Evolutionary conservation across 371 early-diverging fungal species (phyloP).

Genomic region (Rhizopus sp.): DNA sequence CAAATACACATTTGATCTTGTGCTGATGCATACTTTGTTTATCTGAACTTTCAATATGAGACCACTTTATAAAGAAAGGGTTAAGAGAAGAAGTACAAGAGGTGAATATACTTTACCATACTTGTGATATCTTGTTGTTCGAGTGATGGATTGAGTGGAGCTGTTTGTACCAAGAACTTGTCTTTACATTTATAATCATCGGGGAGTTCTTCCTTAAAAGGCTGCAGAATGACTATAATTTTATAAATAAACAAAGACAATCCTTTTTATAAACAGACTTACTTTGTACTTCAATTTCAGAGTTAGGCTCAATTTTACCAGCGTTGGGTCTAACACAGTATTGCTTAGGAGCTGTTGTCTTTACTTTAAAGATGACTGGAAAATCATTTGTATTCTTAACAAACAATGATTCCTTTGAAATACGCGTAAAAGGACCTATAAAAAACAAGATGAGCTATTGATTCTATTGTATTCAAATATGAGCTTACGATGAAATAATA

Average conservation of each 20-base stretch:
- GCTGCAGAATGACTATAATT: slow-evolving; percentile 79
- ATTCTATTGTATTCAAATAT: not conserved
- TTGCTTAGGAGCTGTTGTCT: slow-evolving; percentile 97
- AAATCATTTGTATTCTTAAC: slow-evolving; percentile 72
- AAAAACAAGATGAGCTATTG: not conserved
- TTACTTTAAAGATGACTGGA: slow-evolving; percentile 92
- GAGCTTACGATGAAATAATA: slow-evolving; percentile 61
- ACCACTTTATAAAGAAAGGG: slow-evolving; percentile 50
- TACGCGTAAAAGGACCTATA: slow-evolving; percentile 75
- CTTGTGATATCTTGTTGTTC: slow-evolving; percentile 39
- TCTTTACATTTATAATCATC: slow-evolving; percentile 87
- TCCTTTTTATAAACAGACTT: slow-evolving; percentile 14
- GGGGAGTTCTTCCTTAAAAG: slow-evolving; percentile 83
- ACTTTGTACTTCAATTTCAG: slow-evolving; percentile 79
- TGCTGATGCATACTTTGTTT: slow-evolving; percentile 60
- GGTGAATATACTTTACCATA: slow-evolving; percentile 38
- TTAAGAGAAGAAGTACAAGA: slow-evolving; percentile 7
- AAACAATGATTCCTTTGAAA: slow-evolving; percentile 62
- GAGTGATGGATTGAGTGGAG: slow-evolving; percentile 63
- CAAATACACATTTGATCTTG: slow-evolving; percentile 64
- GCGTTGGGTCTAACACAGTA: slow-evolving; percentile 97
- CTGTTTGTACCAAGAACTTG: slow-evolving; percentile 92
- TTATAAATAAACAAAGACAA: not conserved
- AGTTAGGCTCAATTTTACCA: slow-evolving; percentile 79
- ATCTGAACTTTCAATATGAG: slow-evolving; percentile 49